These are phyloP conservation scores for Phoenix dactylifera DNA, from an alignment of 176 grass and related monocot genomes.

Conservation along the genomic window DNA sequence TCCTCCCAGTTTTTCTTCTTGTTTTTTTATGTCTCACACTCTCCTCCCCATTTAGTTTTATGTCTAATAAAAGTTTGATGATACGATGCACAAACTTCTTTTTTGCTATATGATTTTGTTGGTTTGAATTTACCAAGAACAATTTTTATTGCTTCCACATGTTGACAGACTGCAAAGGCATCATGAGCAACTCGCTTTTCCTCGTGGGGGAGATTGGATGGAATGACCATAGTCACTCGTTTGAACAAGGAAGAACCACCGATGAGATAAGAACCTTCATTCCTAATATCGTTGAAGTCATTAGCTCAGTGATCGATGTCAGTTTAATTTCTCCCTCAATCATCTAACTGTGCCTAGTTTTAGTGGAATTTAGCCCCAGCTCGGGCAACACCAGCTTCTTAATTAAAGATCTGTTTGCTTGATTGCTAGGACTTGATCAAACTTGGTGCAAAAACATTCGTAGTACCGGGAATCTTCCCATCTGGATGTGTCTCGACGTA, in stretches of 20 bases:
- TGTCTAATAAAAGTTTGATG: too few species aligned
- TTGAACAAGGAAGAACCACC: background rate
- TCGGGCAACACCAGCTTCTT: too few species aligned
- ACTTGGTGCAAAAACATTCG: background rate
- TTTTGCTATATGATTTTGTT: too few species aligned
- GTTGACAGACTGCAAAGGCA: background rate
- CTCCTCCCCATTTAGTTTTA: too few species aligned
- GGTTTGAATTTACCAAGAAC: too few species aligned
- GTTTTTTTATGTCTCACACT: too few species aligned
- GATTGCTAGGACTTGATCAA: background rate
- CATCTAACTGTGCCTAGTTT: too few species aligned
- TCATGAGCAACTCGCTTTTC: background rate
- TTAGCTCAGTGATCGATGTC: background rate
- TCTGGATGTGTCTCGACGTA: background rate
- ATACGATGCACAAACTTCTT: too few species aligned
- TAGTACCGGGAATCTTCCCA: constrained; percentile 1
- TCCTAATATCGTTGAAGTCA: background rate
- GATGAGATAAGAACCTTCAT: background rate
- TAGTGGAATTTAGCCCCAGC: too few species aligned
- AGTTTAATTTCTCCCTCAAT: too few species aligned
- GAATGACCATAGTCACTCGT: background rate
- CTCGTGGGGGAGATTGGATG: constrained; percentile 9
- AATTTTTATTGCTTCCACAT: too few species aligned
- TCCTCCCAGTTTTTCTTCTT: too few species aligned
- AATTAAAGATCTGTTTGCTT: background rate